These are phyloP conservation scores for Lentinula novae-zelandiae DNA, from an alignment of 1,284 basidiomycete genomes.

Conservation along the genomic window DNA sequence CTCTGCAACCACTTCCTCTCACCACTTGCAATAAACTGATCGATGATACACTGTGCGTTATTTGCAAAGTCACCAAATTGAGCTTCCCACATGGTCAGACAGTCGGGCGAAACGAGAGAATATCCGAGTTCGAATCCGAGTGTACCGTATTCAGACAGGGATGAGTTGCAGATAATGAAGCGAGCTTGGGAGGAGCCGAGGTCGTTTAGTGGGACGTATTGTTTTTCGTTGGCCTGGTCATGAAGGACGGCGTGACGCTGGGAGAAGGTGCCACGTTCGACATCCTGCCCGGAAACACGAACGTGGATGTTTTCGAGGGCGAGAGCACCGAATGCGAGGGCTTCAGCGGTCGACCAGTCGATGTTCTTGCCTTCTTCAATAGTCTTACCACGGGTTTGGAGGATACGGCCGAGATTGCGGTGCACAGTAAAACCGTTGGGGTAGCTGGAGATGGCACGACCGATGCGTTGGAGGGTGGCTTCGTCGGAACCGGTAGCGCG, in stretches of 20 bases:
- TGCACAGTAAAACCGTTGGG: constrained; percentile 88
- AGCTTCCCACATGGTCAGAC: constrained; percentile 97
- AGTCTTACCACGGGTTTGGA: constrained; percentile 83
- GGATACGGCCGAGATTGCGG: constrained; percentile 92
- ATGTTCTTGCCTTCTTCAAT: constrained; percentile 90
- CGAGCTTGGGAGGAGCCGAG: constrained; percentile 84
- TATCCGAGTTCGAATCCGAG: constrained; percentile 99
- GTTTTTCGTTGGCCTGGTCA: constrained; percentile 91
- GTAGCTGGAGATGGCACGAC: constrained; percentile 82
- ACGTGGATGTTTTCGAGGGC: constrained; percentile 93
- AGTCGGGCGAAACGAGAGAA: constrained; percentile 94
- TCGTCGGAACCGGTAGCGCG: constrained; percentile 82
- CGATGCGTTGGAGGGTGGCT: constrained; percentile 81
- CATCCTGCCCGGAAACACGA: constrained; percentile 96
- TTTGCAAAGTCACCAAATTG: constrained; percentile 99
- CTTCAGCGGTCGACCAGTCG: constrained; percentile 99
- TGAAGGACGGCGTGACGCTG: constrained; percentile 97
- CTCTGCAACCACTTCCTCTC: constrained; percentile 99
- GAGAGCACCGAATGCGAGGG: constrained; percentile 93
- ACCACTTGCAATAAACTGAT: constrained; percentile 97
- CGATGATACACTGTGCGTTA: constrained; percentile 97
- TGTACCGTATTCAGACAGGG: constrained; percentile 92
- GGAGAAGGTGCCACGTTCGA: constrained; percentile 99
- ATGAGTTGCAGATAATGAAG: constrained; percentile 97
- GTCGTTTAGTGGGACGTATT: constrained; percentile 89